Evolutionary conservation across 495 filamentous ascomycete genomes (phyloP), one percentile per base, ranked within the genome.

Genomic region (Lophiostoma macrostomum): DNA sequence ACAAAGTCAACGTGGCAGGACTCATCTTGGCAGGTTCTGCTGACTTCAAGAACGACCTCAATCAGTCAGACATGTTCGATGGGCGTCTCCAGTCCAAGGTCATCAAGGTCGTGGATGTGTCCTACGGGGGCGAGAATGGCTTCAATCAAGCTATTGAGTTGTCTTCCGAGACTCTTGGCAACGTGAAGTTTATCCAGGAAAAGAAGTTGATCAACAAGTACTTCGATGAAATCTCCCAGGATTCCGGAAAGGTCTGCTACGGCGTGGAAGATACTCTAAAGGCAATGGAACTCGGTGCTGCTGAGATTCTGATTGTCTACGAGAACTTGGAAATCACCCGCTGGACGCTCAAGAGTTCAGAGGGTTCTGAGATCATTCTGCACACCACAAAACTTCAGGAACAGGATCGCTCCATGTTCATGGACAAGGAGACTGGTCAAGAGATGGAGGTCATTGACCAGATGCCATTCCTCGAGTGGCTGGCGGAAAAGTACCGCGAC

Each of bases 101-200:
- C 61, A 96, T 98, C 78, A 98, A 98, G 74, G 84, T 97, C 34
- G 93, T 98, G 22, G 93, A 98, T 65, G 94, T 98, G 20, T 96
- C 91, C 11, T 97, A 98, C 64, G 93, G 93, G 66, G 93, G 93
- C 58, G 94, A 98, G 74, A 96, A 96, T 75, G 93, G 93, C 14
- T 98, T 98, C 78, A 98, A 97, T 76, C 94, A 98, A 74, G 93
- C 93, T 46, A 98, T 98, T 57, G 93, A 97, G 66, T 72, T 98
- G 61, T 83, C 93, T 24, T 77, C 88, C 11, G 94, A 98, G 77
- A 97, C 93, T n/a, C 78, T 98, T 38, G 85, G 90, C 71, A 97
- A 95, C 62, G 93, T 98, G 76, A 98, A 98, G 72, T 98, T 98
- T 71, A 95, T 98, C 69, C 93, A 98, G 71, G 93, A 98, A 80